Evolutionary conservation across 2,329 filamentous ascomycete genomes (phyloP).

Genomic region (Mycosphaerella arachidis): DNA sequence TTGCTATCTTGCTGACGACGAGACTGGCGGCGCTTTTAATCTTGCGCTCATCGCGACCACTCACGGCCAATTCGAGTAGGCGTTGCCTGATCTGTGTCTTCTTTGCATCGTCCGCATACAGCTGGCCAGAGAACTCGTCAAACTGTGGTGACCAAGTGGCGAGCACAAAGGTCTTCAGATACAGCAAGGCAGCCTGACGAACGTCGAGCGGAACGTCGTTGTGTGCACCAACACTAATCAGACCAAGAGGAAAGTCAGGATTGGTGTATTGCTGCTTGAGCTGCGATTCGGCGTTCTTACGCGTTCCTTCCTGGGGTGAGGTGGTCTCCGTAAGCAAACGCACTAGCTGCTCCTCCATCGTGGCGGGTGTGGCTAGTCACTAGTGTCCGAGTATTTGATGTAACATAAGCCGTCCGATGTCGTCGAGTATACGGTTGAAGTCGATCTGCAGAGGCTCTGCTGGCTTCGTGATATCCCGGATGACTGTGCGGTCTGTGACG

Average conservation of each 20-base stretch:
- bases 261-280: conserved; percentile 66
- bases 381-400: conserved; percentile 11
- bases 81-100: conserved; percentile 69
- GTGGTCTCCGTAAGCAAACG: conserved; percentile 84
- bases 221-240: conserved; percentile 77
- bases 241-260: conserved; percentile 69
- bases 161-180: conserved; percentile 77
- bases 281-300: conserved; percentile 81
- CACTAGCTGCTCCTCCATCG: conserved; percentile 90
- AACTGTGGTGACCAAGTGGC: conserved; percentile 76
- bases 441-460: too few species aligned
- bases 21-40: conserved; percentile 86
- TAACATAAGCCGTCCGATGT: conserved; percentile 10
- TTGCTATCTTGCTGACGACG: conserved; percentile 89
- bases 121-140: conserved; percentile 63
- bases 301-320: conserved; percentile 66
- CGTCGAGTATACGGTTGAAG: background rate
- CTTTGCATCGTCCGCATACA: conserved; percentile 63
- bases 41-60: conserved; percentile 70
- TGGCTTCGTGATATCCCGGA: background rate
- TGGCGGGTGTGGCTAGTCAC: conserved; percentile 23
- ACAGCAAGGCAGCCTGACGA: conserved; percentile 76
- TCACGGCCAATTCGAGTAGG: conserved; percentile 73
- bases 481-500: too few species aligned
- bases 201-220: conserved; percentile 66